Percentiles rank a stretch among this genome's conserved stretches.
Conservation (phyloP, 2,329 filamentous ascomycete genomes). For the Pseudocercospora vitis region DNA sequence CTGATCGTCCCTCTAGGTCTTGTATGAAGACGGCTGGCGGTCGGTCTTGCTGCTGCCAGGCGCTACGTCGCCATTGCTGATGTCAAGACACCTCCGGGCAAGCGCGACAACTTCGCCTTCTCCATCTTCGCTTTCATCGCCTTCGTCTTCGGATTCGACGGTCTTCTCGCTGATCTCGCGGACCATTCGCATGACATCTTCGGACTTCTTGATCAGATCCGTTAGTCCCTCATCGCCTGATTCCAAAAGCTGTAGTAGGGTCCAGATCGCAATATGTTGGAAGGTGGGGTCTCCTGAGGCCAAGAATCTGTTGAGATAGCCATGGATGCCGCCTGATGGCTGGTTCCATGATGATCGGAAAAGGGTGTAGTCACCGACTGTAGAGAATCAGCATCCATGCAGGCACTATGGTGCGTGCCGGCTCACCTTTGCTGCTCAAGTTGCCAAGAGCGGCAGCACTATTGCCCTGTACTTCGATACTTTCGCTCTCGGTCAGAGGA, state of each 20-base stretch:
- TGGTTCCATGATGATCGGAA: constrained; percentile 94
- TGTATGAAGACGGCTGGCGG: constrained; percentile 26
- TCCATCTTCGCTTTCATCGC: constrained; percentile 86
- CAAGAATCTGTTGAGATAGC: constrained; percentile 89
- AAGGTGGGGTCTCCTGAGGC: constrained; percentile 94
- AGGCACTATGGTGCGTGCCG: not conserved
- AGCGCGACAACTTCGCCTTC: constrained; percentile 91
- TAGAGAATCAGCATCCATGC: constrained; percentile 30
- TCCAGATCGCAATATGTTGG: constrained; percentile 99
- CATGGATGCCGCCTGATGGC: constrained; percentile 90
- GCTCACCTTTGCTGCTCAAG: constrained; percentile 88
- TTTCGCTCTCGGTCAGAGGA: constrained; percentile 88
- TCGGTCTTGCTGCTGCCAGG: constrained; percentile 20
- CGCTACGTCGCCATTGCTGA: constrained; percentile 27
- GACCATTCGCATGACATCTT: constrained; percentile 90
- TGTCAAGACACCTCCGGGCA: constrained; percentile 82
- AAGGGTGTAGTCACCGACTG: constrained; percentile 94
- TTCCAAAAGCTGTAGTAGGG: constrained; percentile 88
- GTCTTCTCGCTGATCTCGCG: constrained; percentile 86
- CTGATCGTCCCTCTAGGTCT: constrained; percentile 12
- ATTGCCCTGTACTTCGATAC: constrained; percentile 97
- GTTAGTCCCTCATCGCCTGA: constrained; percentile 91
- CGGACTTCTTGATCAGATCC: constrained; percentile 80
- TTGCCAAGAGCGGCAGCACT: constrained; percentile 95
- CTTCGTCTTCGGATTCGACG: constrained; percentile 76